Conservation (phyloP, 31 red algal genomes). For the Odonthalia washingtoniensis region DNA sequence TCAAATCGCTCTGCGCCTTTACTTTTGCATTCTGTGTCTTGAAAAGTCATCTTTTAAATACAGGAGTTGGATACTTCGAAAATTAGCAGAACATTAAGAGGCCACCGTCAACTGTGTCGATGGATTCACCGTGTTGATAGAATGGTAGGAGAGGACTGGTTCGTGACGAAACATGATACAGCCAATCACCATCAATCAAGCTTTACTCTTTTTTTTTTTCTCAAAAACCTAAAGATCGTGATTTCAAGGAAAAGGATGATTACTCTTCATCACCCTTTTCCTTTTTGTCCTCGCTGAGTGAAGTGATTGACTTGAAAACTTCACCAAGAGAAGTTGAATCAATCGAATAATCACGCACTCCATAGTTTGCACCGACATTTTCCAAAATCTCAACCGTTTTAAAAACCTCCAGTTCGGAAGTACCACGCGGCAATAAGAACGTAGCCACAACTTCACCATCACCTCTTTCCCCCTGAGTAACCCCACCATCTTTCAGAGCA, state of each 20-base stretch:
- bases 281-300: constrained; percentile 66
- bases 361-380: constrained; percentile 34
- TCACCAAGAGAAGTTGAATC: constrained; percentile 69
- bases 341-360: constrained; percentile 62
- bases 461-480: constrained; percentile 23
- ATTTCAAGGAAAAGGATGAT: not conserved
- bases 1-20: too few relatives aligned
- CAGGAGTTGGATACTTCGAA: too few relatives aligned
- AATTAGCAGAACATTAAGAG: too few relatives aligned
- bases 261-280: constrained; percentile 50
- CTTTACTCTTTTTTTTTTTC: too few relatives aligned
- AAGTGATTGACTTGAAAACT: constrained; percentile 81
- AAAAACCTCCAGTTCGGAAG: constrained; percentile 51
- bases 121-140: too few relatives aligned
- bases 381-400: constrained; percentile 55
- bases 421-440: constrained; percentile 52
- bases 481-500: constrained; percentile 13
- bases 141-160: too few relatives aligned
- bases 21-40: too few relatives aligned
- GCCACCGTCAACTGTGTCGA: too few relatives aligned
- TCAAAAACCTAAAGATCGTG: too few relatives aligned
- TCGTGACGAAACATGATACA: too few relatives aligned
- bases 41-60: too few relatives aligned
- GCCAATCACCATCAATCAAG: too few relatives aligned
- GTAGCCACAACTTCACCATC: constrained; percentile 42